Conservation (phyloP, 495 filamentous ascomycete species). For the Penicillium subrubescens region DNA sequence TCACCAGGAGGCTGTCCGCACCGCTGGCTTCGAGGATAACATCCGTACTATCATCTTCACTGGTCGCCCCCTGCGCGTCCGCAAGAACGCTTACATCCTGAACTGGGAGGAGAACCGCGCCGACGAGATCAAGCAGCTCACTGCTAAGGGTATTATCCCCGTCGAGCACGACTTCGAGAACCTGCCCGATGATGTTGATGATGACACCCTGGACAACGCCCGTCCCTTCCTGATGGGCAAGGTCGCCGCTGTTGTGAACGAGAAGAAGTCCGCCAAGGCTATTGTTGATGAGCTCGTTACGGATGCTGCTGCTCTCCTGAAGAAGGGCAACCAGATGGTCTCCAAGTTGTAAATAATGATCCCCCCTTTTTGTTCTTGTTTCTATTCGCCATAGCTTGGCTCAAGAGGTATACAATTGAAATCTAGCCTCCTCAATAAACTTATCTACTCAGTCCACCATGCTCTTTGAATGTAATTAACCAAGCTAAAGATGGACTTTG, state of each 20-base stretch:
- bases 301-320: slow-evolving; percentile 73
- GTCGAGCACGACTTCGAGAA: slow-evolving; percentile 94
- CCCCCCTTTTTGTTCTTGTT: slow-evolving; percentile 6
- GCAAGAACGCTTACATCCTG: slow-evolving; percentile 87
- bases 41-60: slow-evolving; percentile 98
- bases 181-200: slow-evolving; percentile 68
- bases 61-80: slow-evolving; percentile 88
- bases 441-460: not conserved
- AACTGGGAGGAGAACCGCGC: slow-evolving; percentile 95
- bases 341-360: slow-evolving; percentile 61
- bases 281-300: slow-evolving; percentile 92
- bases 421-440: not conserved
- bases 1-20: slow-evolving; percentile 96
- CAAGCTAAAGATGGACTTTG: too few species aligned
- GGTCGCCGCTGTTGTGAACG: slow-evolving; percentile 88
- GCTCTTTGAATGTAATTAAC: not conserved
- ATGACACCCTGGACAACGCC: slow-evolving; percentile 87
- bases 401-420: slow-evolving; percentile 1
- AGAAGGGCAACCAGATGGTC: slow-evolving; percentile 65
- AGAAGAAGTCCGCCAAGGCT: slow-evolving; percentile 88
- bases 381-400: slow-evolving; percentile 14
- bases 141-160: slow-evolving; percentile 83
- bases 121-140: slow-evolving; percentile 88
- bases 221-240: slow-evolving; percentile 96
- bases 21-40: slow-evolving; percentile 90